These are phyloP conservation scores for Mycogone perniciosa DNA, from an alignment of 2,329 filamentous ascomycete species.

Conservation along the genomic window DNA sequence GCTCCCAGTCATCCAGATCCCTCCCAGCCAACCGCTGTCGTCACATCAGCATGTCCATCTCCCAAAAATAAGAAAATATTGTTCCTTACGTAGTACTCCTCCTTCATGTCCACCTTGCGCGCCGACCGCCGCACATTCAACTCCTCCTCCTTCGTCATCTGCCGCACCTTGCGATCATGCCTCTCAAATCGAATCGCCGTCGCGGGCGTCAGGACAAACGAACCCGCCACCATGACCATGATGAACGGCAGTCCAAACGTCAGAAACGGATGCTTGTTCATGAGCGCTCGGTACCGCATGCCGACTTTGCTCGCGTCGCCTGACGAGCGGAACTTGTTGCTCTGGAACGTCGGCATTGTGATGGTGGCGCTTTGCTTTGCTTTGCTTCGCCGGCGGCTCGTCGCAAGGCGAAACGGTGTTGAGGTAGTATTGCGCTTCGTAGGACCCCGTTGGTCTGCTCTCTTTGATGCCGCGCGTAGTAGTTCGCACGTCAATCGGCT, in stretches of 20 bases:
- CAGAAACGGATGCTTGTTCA: constrained; percentile 77
- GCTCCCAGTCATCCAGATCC: constrained; percentile 94
- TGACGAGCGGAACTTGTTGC: constrained; percentile 63
- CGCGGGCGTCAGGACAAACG: constrained; percentile 89
- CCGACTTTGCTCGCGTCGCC: constrained; percentile 64
- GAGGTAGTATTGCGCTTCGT: too few relatives aligned
- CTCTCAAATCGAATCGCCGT: constrained; percentile 91
- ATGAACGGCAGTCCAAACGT: constrained; percentile 94
- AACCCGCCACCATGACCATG: constrained; percentile 79
- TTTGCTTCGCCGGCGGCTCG: neutral
- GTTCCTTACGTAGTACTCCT: constrained; percentile 77
- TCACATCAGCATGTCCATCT: too few relatives aligned
- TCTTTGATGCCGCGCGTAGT: too few relatives aligned
- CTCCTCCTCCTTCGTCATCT: constrained; percentile 79
- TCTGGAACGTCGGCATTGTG: constrained; percentile 50
- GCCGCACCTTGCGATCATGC: constrained; percentile 81
- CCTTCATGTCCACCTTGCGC: constrained; percentile 71
- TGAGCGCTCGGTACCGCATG: constrained; percentile 65
- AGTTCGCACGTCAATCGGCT: too few relatives aligned
- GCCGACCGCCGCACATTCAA: constrained; percentile 68
- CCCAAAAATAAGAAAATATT: neutral
- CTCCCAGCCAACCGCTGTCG: constrained; percentile 55
- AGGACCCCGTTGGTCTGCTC: too few relatives aligned
- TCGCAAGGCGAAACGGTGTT: too few relatives aligned
- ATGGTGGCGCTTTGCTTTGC: neutral